A percentile compares a stretch with the other conserved stretches of the same genome.
phyloP scores from a whole-genome alignment of 2,329 filamentous ascomycete genomes.

The Coniochaeta hoffmannii region DNA sequence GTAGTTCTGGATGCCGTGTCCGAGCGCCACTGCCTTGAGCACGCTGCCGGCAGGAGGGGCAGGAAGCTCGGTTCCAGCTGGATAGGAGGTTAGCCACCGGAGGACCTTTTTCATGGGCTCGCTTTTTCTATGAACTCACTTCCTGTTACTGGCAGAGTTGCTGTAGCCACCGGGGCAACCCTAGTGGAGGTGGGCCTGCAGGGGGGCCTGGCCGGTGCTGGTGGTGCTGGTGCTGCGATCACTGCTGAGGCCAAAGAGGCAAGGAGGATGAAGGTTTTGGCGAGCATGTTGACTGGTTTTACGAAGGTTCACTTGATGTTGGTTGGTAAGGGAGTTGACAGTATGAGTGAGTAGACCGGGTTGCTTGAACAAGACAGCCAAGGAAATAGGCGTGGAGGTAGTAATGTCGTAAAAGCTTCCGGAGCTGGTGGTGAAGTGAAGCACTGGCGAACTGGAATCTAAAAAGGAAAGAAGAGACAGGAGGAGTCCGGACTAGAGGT shows the following conservation, averaged over 20 bases:
- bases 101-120: no score
- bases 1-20: conserved; percentile 64
- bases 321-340: not conserved
- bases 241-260: not conserved
- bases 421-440: not conserved
- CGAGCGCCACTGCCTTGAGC: conserved; percentile 50
- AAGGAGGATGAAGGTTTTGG: conserved; percentile 1
- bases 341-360: not conserved
- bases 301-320: not conserved
- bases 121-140: not conserved
- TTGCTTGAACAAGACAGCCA: not conserved
- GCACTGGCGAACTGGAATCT: not conserved
- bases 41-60: conserved; percentile 27
- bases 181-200: not conserved
- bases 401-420: conserved; percentile 1
- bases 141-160: conserved; percentile 1
- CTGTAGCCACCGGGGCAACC: not conserved
- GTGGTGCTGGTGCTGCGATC: not conserved
- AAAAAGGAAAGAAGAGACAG: not conserved
- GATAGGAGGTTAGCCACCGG: not conserved
- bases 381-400: not conserved
- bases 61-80: conserved; percentile 35
- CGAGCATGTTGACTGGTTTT: not conserved
- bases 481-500: not conserved
- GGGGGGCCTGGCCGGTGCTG: not conserved